A percentile compares a stretch with the other conserved stretches of the same genome.
Conservation (phyloP, 176 grass and related monocot species). For the Areca catechu region DNA sequence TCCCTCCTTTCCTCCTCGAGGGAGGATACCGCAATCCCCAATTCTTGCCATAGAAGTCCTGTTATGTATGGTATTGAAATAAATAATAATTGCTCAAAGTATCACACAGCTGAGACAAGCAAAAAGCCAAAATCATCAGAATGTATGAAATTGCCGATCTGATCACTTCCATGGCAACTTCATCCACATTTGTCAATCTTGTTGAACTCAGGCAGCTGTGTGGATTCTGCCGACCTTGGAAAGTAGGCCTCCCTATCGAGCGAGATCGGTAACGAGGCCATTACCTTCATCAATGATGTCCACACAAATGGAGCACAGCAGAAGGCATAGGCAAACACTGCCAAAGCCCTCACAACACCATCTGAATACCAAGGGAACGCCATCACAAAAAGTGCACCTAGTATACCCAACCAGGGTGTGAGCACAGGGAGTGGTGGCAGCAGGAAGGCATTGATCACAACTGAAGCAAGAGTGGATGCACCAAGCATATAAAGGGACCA, state of each 20-base stretch:
- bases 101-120: conserved; percentile 13
- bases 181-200: conserved; percentile 34
- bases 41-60: conserved; percentile 6
- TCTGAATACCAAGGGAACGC: conserved; percentile 89
- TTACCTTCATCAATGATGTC: conserved; percentile 43
- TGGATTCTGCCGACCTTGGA: conserved; percentile 49
- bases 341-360: conserved; percentile 57
- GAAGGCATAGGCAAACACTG: conserved; percentile 49
- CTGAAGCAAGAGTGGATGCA: conserved; percentile 32
- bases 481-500: conserved; percentile 88
- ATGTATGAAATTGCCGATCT: conserved; percentile 29
- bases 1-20: background rate
- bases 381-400: conserved; percentile 57
- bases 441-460: conserved; percentile 62
- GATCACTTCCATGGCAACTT: conserved; percentile 15
- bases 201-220: conserved; percentile 65
- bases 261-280: conserved; percentile 51
- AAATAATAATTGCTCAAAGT: conserved; percentile 25
- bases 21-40: conserved; percentile 15
- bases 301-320: conserved; percentile 59
- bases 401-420: conserved; percentile 44
- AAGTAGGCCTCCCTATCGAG: conserved; percentile 79
- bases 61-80: conserved; percentile 25
- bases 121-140: conserved; percentile 26
- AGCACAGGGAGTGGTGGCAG: conserved; percentile 60